These are phyloP conservation scores for Elaphomyces granulatus DNA, from an alignment of 495 filamentous ascomycete species.

Conservation along the genomic window DNA sequence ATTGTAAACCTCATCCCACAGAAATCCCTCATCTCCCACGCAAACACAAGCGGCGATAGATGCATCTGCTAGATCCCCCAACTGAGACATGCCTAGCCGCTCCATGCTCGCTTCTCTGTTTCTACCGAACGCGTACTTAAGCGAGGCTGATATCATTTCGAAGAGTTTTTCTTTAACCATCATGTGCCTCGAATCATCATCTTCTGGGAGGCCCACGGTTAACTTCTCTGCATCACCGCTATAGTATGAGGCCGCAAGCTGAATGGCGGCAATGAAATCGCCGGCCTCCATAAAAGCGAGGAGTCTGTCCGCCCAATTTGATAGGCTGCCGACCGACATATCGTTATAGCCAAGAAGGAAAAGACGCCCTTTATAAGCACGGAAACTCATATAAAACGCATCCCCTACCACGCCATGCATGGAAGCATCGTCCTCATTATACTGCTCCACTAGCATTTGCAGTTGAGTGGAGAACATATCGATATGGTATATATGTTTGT, in stretches of 20 bases:
- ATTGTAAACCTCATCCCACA: slow-evolving; percentile 83
- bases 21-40: slow-evolving; percentile 60
- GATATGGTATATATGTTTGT: slow-evolving; percentile 82
- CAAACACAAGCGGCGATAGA: slow-evolving; percentile 72
- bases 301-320: slow-evolving; percentile 98
- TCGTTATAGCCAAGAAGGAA: slow-evolving; percentile 88
- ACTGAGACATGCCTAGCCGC: slow-evolving; percentile 39
- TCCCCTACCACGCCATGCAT: slow-evolving; percentile 96
- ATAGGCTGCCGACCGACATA: slow-evolving; percentile 72
- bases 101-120: slow-evolving; percentile 34
- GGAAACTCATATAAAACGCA: slow-evolving; percentile 96
- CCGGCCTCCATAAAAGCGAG: slow-evolving; percentile 91
- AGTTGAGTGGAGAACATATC: slow-evolving; percentile 80
- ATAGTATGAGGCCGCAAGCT: slow-evolving; percentile 83
- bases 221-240: slow-evolving; percentile 77
- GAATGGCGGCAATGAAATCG: slow-evolving; percentile 81
- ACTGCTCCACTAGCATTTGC: slow-evolving; percentile 66
- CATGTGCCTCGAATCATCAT: slow-evolving; percentile 55
- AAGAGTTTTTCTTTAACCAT: slow-evolving; percentile 80
- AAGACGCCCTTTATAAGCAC: slow-evolving; percentile 82
- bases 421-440: slow-evolving; percentile 73
- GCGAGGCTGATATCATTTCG: slow-evolving; percentile 87
- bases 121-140: slow-evolving; percentile 73
- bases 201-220: slow-evolving; percentile 85
- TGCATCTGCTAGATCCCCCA: slow-evolving; percentile 65